Base-by-base conservation (phyloP, 345 rosid species). In the Eucalyptus erythrocorys region DNA sequence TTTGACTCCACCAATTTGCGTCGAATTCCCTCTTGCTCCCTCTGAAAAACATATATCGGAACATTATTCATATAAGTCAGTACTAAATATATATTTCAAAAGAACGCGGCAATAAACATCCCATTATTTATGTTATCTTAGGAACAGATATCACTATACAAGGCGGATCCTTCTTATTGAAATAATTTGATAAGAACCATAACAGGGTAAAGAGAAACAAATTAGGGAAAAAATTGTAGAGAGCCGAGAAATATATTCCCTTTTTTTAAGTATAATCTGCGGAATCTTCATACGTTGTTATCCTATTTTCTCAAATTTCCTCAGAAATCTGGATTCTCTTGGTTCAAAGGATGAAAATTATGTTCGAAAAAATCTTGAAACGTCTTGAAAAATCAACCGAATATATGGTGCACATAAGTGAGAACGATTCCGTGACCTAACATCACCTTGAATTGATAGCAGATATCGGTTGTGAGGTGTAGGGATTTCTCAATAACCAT, bases 1-100 rank as follows among this genome's bases (percentile, higher is more conserved):
- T 90, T 93, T 88, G 87, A 94, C 89, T 94, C 93, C 24, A 85
- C 88, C 88, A 94, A 87, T 92, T 94, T 92, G 34, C 87, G 79
- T 89, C 91, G 91, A 91, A 96, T 93, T 40, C 90, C 89, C 89
- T 91, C 93, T 89, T 97, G 99, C 86, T 97, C 99, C 89, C 90
- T 92, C 99, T 97, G 89, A 86, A 87, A 87, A 84, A 53, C 84
- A 76, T 40, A 11, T 37, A 24, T 10, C 1, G 30, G 84, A 21
- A 76, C 47, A 76, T 40, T 37, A 7, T 40, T 64, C 37, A 64
- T 15, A 14, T n/a, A 64, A 5, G 13, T 11, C 1, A 11, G 21
- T n/a, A 64, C 76, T n/a, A 64, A 4, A 76, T 40, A 40, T 76
- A 40, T 40, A 6, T 76, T 10, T 37, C 84, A 40, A 76, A 76